Evolutionary conservation across 164 flowering plant species (phyloP), one percentile per base, ranked within the genome.

Genomic region (Kalanchoe fedtschenkoi): DNA sequence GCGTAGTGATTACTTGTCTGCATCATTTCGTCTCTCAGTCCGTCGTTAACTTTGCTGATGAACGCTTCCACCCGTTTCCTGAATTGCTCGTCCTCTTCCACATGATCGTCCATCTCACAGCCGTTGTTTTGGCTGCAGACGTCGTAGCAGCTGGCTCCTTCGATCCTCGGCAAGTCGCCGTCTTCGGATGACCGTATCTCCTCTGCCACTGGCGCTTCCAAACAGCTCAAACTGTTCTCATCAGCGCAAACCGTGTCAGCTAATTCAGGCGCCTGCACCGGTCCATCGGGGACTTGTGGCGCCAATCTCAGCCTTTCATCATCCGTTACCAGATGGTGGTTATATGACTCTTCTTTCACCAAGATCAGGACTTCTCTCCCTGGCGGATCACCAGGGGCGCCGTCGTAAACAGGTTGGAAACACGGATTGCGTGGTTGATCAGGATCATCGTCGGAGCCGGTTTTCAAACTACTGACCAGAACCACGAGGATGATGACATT

Each of bases 401-500:
- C n/a, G n/a, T n/a, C n/a, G n/a, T n/a, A n/a, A n/a, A n/a, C n/a
- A 19, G 16, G 51, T 6, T 19, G n/a, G n/a, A 24, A 24, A 24
- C 28, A 29, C 28, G 2, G 14, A 26, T 13, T 51, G 56, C 17
- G 17, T 1, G 24, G 16, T 26, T 13, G 32, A 24, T 51, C 56
- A 51, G n/a, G n/a, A n/a, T n/a, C n/a, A n/a, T n/a, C n/a, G n/a
- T 51, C 9, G 7, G 74, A 60, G 60, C 64, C 34, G 1, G 71
- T 57, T 33, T 76, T 80, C 1, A 70, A 71, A 33, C 74, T 62
- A 30, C 59, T 75, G 34, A 75, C 28, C 8, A 82, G 65, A 46
- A 82, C 76, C 30, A 76, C 62, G 33, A 69, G 75, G n/a, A 82
- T 79, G 69, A 82, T 77, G 73, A 82, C 61, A 60, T 82, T 84